These are phyloP conservation scores for Malus hybrid DNA, from an alignment of 331 rosid species.

Conservation along the genomic window DNA sequence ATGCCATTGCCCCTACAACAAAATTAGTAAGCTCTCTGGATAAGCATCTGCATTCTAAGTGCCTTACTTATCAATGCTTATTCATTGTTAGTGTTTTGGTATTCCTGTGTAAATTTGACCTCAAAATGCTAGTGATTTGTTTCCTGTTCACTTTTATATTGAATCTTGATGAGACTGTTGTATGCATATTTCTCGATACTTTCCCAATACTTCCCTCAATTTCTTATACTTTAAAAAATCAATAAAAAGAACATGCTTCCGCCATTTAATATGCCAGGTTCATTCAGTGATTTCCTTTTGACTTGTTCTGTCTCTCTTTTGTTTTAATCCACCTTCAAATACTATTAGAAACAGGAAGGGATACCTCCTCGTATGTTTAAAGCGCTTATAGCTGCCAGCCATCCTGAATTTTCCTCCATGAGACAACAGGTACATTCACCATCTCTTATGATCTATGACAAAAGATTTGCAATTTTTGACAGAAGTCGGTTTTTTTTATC, in stretches of 20 bases:
- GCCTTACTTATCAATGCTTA: not conserved
- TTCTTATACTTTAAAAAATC: not conserved
- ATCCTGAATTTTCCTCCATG: slow-evolving; percentile 93
- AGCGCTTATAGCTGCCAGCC: slow-evolving; percentile 86
- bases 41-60: not conserved
- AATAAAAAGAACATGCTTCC: not conserved
- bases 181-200: not conserved
- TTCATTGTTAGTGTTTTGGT: not conserved
- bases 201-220: not conserved
- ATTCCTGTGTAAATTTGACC: not conserved
- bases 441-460: slow-evolving; percentile 7
- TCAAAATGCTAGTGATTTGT: not conserved
- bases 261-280: not conserved
- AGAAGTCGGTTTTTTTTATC: not conserved
- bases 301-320: slow-evolving; percentile 3
- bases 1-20: slow-evolving; percentile 33
- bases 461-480: not conserved
- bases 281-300: slow-evolving; percentile 9
- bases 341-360: slow-evolving; percentile 73
- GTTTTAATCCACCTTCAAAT: not conserved
- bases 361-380: slow-evolving; percentile 93
- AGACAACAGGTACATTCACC: slow-evolving; percentile 76
- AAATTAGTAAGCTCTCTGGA: slow-evolving; percentile 45
- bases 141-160: not conserved
- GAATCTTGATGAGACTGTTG: not conserved